Conservation (phyloP, 331 rosid genomes). For the Spiraea crenata region DNA sequence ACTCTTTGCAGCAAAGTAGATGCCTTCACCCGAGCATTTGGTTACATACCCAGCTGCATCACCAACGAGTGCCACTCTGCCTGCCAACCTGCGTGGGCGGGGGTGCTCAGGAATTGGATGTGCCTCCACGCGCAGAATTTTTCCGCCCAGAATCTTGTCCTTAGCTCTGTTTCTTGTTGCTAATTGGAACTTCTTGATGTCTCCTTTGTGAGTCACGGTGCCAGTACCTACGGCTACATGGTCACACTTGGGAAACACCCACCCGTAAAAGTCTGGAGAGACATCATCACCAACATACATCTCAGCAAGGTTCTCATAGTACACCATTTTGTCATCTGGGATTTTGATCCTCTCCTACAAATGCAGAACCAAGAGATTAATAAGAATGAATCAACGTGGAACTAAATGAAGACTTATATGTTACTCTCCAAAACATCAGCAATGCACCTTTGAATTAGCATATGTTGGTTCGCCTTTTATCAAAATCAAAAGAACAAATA, state of each 20-base stretch:
- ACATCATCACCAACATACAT: constrained; percentile 95
- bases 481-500: background rate
- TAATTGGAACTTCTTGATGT: constrained; percentile 92
- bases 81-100: constrained; percentile 63
- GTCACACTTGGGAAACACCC: constrained; percentile 95
- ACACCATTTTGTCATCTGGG: constrained; percentile 86
- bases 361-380: constrained; percentile 6
- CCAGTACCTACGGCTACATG: constrained; percentile 97
- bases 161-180: constrained; percentile 89
- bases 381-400: background rate
- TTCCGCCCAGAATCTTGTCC: constrained; percentile 83
- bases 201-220: constrained; percentile 90
- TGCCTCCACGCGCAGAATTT: constrained; percentile 91
- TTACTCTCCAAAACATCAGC: background rate
- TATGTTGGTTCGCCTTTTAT: background rate
- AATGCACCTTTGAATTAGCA: background rate
- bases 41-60: constrained; percentile 96
- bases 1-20: constrained; percentile 92
- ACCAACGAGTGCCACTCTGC: constrained; percentile 77
- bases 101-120: constrained; percentile 95
- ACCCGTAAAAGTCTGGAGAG: constrained; percentile 86
- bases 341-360: constrained; percentile 82
- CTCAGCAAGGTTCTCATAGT: constrained; percentile 87
- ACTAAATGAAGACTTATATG: background rate
- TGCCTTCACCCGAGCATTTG: constrained; percentile 89